phyloP scores from a whole-genome alignment of 176 grass and related monocot species.

The Triticum urartu region DNA sequence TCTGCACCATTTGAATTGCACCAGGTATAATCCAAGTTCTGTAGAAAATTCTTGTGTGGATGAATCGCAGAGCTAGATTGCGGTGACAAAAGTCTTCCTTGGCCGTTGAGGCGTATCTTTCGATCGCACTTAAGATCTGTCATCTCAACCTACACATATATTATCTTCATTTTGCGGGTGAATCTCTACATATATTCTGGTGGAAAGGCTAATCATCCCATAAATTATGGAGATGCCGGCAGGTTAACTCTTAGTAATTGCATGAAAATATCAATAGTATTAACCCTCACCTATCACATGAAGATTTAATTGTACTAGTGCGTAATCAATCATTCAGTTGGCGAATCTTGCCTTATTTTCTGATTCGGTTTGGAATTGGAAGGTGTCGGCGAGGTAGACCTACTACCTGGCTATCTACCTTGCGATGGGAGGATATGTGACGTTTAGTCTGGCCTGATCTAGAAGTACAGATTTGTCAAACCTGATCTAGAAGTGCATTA shows the following conservation, averaged over 20 bases:
- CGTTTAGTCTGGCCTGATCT: background rate
- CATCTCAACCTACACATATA: background rate
- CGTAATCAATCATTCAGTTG: background rate
- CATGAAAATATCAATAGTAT: background rate
- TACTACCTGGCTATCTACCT: background rate
- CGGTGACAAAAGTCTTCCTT: background rate
- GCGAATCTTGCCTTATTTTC: background rate
- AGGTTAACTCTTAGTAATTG: conserved; percentile 13
- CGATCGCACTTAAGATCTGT: background rate
- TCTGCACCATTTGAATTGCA: background rate
- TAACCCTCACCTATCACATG: background rate
- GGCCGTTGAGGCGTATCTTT: background rate
- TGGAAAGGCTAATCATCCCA: background rate
- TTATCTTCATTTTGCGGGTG: no score
- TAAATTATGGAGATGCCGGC: background rate
- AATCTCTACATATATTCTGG: background rate
- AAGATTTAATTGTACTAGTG: background rate
- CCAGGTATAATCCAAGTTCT: background rate
- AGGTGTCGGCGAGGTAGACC: conserved; percentile 14
- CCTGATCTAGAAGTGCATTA: conserved; percentile 6
- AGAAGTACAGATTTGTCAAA: conserved; percentile 33
- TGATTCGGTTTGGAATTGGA: background rate
- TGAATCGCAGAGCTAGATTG: background rate
- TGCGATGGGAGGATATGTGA: background rate
- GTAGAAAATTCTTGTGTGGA: background rate